Conservation (phyloP, 2,329 filamentous ascomycete genomes). For the Aspergillus ibericus region DNA sequence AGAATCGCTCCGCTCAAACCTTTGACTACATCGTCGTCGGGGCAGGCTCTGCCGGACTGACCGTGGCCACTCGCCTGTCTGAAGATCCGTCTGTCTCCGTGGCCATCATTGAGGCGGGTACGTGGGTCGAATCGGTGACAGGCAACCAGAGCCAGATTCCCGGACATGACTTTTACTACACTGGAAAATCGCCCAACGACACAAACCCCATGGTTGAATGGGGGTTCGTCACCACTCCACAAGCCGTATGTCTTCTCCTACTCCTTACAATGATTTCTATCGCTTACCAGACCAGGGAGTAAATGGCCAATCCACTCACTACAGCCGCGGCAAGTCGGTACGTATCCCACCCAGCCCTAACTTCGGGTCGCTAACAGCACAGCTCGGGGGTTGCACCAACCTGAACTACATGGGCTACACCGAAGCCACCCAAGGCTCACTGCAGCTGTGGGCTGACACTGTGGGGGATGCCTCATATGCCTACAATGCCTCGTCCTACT, state of each 20-base stretch:
- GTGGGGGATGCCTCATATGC: not conserved
- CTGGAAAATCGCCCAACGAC: constrained; percentile 23
- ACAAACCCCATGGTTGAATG: constrained; percentile 21
- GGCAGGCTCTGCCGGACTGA: constrained; percentile 22
- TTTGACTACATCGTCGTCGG: constrained; percentile 19
- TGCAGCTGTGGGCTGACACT: not conserved
- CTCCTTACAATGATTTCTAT: not conserved
- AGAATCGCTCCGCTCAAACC: not conserved
- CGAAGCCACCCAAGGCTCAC: not conserved
- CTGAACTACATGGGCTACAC: not conserved
- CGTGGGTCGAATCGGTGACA: constrained; percentile 31
- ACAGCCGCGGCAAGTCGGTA: not conserved
- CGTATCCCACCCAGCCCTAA: not conserved
- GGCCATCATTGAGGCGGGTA: constrained; percentile 30
- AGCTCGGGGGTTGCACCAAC: not conserved
- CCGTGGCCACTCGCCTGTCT: constrained; percentile 20
- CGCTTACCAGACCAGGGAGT: not conserved
- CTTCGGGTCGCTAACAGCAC: not conserved
- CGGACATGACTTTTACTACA: constrained; percentile 15
- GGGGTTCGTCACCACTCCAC: constrained; percentile 22
- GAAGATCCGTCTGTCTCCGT: constrained; percentile 20
- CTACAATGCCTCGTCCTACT: not conserved
- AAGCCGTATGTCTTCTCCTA: not conserved
- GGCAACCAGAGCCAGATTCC: constrained; percentile 25
- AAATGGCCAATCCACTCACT: not conserved